These are phyloP conservation scores for Lojkania enalia DNA, from an alignment of 2,329 filamentous ascomycete genomes.

Conservation along the genomic window DNA sequence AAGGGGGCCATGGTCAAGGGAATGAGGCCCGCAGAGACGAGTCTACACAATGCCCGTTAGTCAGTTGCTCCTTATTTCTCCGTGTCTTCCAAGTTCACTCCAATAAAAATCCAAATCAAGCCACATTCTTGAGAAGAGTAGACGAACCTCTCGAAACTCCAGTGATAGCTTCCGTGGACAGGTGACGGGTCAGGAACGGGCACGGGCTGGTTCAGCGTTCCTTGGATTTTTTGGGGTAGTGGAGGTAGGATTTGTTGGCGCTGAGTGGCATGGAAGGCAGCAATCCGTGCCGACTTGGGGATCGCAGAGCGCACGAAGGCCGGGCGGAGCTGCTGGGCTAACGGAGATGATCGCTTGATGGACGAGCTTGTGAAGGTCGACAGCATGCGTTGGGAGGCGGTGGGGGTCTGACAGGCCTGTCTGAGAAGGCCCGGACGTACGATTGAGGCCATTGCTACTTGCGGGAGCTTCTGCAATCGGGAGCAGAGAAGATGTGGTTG, in stretches of 20 bases:
- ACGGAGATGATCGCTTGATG: slow-evolving; percentile 37
- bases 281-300: slow-evolving; percentile 56
- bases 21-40: slow-evolving; percentile 78
- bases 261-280: slow-evolving; percentile 85
- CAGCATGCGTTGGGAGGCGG: slow-evolving; percentile 49
- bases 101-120: background rate
- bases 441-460: slow-evolving; percentile 55
- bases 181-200: slow-evolving; percentile 72
- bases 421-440: slow-evolving; percentile 55
- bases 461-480: slow-evolving; percentile 9
- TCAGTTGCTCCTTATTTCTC: background rate
- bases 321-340: slow-evolving; percentile 42
- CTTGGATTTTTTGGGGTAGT: slow-evolving; percentile 81
- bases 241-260: slow-evolving; percentile 78
- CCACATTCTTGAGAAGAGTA: background rate
- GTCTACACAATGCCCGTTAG: slow-evolving; percentile 49
- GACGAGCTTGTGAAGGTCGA: slow-evolving; percentile 47
- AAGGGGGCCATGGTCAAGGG: slow-evolving; percentile 90
- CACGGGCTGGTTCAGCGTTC: slow-evolving; percentile 83
- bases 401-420: slow-evolving; percentile 48
- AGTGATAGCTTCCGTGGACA: slow-evolving; percentile 94
- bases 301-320: slow-evolving; percentile 48
- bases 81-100: background rate
- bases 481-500: too few relatives aligned
- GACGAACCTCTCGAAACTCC: slow-evolving; percentile 80